A percentile compares a stretch with the other conserved stretches of the same genome.
phyloP scores from a whole-genome alignment of 164 flowering plant species.

The Piper longum region DNA sequence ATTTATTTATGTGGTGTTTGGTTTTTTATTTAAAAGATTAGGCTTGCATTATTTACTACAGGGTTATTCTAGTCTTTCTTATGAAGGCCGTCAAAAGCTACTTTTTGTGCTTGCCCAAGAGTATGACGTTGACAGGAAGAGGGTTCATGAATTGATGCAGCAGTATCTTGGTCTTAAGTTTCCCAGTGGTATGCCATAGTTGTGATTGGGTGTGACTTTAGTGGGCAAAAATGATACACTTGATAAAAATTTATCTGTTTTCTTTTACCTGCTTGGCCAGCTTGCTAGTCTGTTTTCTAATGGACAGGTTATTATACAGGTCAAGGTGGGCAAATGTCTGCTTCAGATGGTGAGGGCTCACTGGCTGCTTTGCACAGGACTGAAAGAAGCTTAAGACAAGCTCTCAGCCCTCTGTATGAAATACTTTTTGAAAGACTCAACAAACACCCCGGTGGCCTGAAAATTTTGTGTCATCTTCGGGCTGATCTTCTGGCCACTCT shows the following conservation, averaged over 20 bases:
- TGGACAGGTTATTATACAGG: slow-evolving; percentile 15
- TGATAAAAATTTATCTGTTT: background rate
- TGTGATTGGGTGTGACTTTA: background rate
- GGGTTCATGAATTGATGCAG: slow-evolving; percentile 58
- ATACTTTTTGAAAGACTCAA: slow-evolving; percentile 76
- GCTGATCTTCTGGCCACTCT: slow-evolving; percentile 70
- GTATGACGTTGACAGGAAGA: slow-evolving; percentile 55
- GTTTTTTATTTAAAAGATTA: too few relatives aligned
- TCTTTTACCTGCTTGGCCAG: background rate
- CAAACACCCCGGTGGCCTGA: slow-evolving; percentile 79
- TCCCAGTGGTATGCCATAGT: slow-evolving; percentile 30
- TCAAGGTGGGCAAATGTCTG: slow-evolving; percentile 21
- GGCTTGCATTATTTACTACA: slow-evolving; percentile 9
- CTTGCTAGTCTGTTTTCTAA: background rate
- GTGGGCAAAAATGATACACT: too few relatives aligned
- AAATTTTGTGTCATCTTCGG: slow-evolving; percentile 55
- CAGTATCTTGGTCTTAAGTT: slow-evolving; percentile 73
- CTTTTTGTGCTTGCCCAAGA: slow-evolving; percentile 57
- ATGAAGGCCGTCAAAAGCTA: slow-evolving; percentile 37
- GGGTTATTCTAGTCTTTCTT: slow-evolving; percentile 59
- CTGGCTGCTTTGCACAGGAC: slow-evolving; percentile 59
- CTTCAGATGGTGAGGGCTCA: slow-evolving; percentile 33
- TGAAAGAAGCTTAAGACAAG: slow-evolving; percentile 67
- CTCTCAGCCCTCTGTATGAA: slow-evolving; percentile 72
- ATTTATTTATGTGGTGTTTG: background rate